Evolutionary conservation across 768 basidiomycete genomes (phyloP).

Genomic region (Termitomyces sp.): DNA sequence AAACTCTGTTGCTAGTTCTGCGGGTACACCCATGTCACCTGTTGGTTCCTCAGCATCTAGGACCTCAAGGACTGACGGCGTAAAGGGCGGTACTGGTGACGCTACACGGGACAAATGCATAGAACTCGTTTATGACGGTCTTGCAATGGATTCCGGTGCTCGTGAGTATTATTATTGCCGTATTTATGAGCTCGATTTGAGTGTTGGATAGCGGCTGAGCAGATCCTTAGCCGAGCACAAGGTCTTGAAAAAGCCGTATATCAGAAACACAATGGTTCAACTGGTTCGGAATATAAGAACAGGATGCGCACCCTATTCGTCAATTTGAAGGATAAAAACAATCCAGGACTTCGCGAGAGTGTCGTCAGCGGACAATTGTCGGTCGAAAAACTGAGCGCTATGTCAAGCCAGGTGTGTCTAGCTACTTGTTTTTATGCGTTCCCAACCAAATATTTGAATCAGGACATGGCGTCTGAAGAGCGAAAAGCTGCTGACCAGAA

Average conservation of each 20-base stretch:
- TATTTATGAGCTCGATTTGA: background rate
- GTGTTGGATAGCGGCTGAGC: constrained; percentile 56
- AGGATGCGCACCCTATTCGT: constrained; percentile 88
- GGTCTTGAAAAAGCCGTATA: constrained; percentile 69
- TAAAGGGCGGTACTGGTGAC: constrained; percentile 60
- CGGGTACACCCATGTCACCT: constrained; percentile 35
- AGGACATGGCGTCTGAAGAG: constrained; percentile 98
- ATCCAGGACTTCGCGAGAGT: constrained; percentile 79
- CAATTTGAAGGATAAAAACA: constrained; percentile 94
- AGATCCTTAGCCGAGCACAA: constrained; percentile 60
- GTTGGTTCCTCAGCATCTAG: constrained; percentile 34
- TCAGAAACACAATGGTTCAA: constrained; percentile 35
- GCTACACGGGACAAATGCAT: constrained; percentile 81
- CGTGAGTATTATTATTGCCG: constrained; percentile 50
- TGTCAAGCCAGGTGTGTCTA: constrained; percentile 70
- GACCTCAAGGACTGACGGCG: constrained; percentile 66
- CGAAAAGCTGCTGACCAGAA: constrained; percentile 78
- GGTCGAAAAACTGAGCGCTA: constrained; percentile 64
- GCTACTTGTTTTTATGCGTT: background rate
- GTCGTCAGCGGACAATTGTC: constrained; percentile 80
- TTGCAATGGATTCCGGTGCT: constrained; percentile 80
- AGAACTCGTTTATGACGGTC: constrained; percentile 87
- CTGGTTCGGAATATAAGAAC: constrained; percentile 50
- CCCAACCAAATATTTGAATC: background rate
- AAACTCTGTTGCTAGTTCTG: constrained; percentile 25